A percentile compares a stretch with the other conserved stretches of the same genome.
These are phyloP conservation scores for Citrus glauca DNA, from an alignment of 345 rosid species.

Conservation along the genomic window DNA sequence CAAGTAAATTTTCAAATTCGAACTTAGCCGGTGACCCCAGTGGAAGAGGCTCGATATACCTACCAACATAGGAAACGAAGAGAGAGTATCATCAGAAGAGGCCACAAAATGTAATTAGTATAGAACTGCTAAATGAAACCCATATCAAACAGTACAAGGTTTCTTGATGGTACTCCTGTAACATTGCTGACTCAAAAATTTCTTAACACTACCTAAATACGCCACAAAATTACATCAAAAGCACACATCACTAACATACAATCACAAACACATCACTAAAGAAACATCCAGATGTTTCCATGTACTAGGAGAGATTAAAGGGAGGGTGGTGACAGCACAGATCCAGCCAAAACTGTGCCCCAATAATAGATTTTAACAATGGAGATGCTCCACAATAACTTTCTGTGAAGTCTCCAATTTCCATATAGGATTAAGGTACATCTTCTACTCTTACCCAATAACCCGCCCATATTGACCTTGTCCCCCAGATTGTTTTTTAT, in stretches of 20 bases:
- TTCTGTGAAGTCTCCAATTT: background rate
- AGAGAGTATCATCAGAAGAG: background rate
- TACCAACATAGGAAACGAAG: conserved; percentile 20
- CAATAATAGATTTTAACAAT: background rate
- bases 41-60: conserved; percentile 87
- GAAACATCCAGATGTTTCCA: background rate
- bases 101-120: background rate
- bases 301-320: no score
- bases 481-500: conserved; percentile 98
- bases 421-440: background rate
- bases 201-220: background rate
- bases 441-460: conserved; percentile 52
- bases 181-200: background rate
- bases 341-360: background rate
- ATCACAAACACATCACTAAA: background rate
- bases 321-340: no score
- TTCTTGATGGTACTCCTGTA: no score
- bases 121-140: background rate
- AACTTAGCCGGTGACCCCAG: conserved; percentile 59
- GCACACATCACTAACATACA: background rate
- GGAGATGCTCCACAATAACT: background rate
- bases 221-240: background rate
- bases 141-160: background rate
- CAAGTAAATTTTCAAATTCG: conserved; percentile 89
- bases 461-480: conserved; percentile 98